phyloP scores from a whole-genome alignment of 345 rosid species.

The Orychophragmus violaceus region DNA sequence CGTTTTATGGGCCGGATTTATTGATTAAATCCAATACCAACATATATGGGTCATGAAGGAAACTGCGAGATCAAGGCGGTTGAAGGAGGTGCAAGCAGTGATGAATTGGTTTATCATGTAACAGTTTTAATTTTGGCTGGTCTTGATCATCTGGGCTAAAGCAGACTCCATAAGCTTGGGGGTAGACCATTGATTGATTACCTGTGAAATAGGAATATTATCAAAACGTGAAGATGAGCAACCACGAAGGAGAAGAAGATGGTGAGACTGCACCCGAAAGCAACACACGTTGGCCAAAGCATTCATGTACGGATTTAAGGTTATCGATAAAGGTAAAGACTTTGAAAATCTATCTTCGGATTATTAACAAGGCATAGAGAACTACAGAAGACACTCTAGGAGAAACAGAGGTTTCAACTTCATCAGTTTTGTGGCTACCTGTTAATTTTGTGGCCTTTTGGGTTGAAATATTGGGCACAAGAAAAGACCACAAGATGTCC shows the following conservation, averaged over 20 bases:
- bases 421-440: neutral
- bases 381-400: neutral
- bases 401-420: neutral
- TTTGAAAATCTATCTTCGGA: neutral
- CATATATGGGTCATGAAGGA: slow-evolving; percentile 41
- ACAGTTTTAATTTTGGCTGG: slow-evolving; percentile 48
- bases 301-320: slow-evolving; percentile 2
- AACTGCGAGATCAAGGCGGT: slow-evolving; percentile 38
- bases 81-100: slow-evolving; percentile 36
- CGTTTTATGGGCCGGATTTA: no score
- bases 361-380: neutral
- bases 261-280: neutral
- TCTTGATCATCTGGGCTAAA: slow-evolving; percentile 58
- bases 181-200: slow-evolving; percentile 32
- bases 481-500: slow-evolving; percentile 11
- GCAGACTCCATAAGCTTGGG: slow-evolving; percentile 38
- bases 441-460: neutral
- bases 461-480: slow-evolving; percentile 11
- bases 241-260: slow-evolving; percentile 8
- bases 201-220: neutral
- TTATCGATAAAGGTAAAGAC: neutral
- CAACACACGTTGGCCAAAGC: neutral
- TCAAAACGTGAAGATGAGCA: slow-evolving; percentile 1
- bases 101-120: slow-evolving; percentile 59
- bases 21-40: no score